These are phyloP conservation scores for Punctularia strigosozonata DNA, from an alignment of 768 basidiomycete species.

Conservation along the genomic window DNA sequence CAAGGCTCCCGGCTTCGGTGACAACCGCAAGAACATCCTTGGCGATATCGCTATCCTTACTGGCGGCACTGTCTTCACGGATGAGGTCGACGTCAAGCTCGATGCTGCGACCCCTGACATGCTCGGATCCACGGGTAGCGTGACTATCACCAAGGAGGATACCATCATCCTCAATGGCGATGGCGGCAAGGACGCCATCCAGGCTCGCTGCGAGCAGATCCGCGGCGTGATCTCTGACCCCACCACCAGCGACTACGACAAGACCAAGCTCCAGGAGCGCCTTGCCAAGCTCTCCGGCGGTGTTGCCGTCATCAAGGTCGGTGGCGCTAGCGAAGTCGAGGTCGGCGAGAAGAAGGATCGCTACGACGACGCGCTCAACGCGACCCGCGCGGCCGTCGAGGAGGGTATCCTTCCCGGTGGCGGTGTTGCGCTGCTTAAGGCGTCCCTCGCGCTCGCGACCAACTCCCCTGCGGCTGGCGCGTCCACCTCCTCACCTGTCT, in stretches of 20 bases:
- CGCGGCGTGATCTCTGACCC: constrained; percentile 70
- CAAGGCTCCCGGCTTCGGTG: constrained; percentile 97
- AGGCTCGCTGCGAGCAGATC: constrained; percentile 93
- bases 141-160: constrained; percentile 96
- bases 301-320: constrained; percentile 98
- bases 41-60: constrained; percentile 96
- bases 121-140: constrained; percentile 82
- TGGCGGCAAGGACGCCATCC: constrained; percentile 82
- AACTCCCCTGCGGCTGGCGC: constrained; percentile 22
- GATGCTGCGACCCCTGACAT: constrained; percentile 82
- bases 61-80: constrained; percentile 95
- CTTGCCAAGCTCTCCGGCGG: constrained; percentile 93
- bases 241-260: constrained; percentile 88
- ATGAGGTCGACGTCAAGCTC: constrained; percentile 87
- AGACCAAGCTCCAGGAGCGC: constrained; percentile 90
- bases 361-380: constrained; percentile 93
- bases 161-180: constrained; percentile 93
- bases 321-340: constrained; percentile 88
- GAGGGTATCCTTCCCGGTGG: constrained; percentile 98
- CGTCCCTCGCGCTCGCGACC: constrained; percentile 57
- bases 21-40: constrained; percentile 97
- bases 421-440: constrained; percentile 87
- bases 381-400: constrained; percentile 97
- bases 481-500: constrained; percentile 34
- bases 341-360: constrained; percentile 99